A percentile compares a stretch with the other conserved stretches of the same genome.
phyloP scores from a whole-genome alignment of 352 stramenopile species.

The Phytophthora boehmeriae region DNA sequence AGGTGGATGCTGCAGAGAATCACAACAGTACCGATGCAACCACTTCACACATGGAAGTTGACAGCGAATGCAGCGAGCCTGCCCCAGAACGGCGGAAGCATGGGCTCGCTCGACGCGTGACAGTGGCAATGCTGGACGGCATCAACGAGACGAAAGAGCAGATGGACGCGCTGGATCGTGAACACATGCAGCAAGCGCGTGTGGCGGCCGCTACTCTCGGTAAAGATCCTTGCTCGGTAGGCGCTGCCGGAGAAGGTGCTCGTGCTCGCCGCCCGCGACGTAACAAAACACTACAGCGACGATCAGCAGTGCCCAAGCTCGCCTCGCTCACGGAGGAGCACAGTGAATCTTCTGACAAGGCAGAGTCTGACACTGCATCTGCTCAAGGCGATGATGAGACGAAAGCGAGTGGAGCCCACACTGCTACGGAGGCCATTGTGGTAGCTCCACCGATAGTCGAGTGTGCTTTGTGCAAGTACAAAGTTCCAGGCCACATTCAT shows the following conservation, averaged over 20 bases:
- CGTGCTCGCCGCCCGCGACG: constrained; percentile 29
- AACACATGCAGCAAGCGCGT: constrained; percentile 45
- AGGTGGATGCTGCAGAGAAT: neutral
- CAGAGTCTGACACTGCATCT: constrained; percentile 6
- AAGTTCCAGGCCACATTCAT: constrained; percentile 63
- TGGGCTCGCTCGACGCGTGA: constrained; percentile 45
- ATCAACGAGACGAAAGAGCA: constrained; percentile 47
- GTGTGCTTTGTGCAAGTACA: constrained; percentile 68
- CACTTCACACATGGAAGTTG: constrained; percentile 13
- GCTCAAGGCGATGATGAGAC: neutral
- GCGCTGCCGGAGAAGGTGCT: neutral
- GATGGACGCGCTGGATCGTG: constrained; percentile 39
- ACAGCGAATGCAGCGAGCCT: constrained; percentile 9
- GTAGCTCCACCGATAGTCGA: constrained; percentile 16
- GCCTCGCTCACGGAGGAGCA: constrained; percentile 53
- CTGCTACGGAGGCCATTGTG: constrained; percentile 15
- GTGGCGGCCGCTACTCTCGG: constrained; percentile 34
- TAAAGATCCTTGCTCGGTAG: constrained; percentile 16
- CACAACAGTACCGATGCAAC: constrained; percentile 1
- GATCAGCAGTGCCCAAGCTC: constrained; percentile 44
- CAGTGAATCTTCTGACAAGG: constrained; percentile 20
- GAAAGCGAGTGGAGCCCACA: neutral
- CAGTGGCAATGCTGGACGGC: constrained; percentile 53
- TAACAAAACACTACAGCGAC: constrained; percentile 52
- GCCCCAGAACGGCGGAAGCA: constrained; percentile 24